Conservation (phyloP, 306 rosid genomes). For the Herpetospermum pedunculosum region DNA sequence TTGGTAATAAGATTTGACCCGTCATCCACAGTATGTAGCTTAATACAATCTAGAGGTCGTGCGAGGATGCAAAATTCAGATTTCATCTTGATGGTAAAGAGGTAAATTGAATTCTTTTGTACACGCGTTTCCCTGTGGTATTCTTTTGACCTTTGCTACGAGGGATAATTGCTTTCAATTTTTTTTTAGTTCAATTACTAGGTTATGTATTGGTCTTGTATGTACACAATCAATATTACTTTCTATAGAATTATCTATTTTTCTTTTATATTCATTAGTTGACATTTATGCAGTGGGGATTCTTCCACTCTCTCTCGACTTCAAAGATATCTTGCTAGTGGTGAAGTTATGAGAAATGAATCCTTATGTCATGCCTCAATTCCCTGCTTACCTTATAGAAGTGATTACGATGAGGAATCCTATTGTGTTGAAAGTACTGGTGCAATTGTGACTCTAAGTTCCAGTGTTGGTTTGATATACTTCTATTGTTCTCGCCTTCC, state of each 20-base stretch:
- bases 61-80: conserved; percentile 75
- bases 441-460: conserved; percentile 51
- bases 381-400: conserved; percentile 37
- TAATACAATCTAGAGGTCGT: conserved; percentile 88
- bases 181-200: background rate
- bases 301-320: conserved; percentile 37
- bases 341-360: conserved; percentile 61
- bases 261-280: background rate
- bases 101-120: conserved; percentile 23
- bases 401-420: conserved; percentile 27
- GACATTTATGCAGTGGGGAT: conserved; percentile 49
- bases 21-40: conserved; percentile 64
- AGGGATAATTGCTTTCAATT: background rate
- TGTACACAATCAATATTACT: background rate
- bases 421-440: conserved; percentile 65
- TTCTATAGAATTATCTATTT: background rate
- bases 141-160: background rate
- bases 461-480: conserved; percentile 50
- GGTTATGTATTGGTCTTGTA: background rate
- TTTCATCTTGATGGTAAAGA: conserved; percentile 60
- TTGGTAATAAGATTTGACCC: conserved; percentile 89
- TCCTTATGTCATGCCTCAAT: conserved; percentile 43
- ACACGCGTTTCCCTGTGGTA: background rate
- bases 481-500: conserved; percentile 88
- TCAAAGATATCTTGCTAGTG: conserved; percentile 47